Evolutionary conservation across 2,329 filamentous ascomycete species (phyloP), one percentile per base, ranked within the genome.

Genomic region (Orbilia ellipsospora): DNA sequence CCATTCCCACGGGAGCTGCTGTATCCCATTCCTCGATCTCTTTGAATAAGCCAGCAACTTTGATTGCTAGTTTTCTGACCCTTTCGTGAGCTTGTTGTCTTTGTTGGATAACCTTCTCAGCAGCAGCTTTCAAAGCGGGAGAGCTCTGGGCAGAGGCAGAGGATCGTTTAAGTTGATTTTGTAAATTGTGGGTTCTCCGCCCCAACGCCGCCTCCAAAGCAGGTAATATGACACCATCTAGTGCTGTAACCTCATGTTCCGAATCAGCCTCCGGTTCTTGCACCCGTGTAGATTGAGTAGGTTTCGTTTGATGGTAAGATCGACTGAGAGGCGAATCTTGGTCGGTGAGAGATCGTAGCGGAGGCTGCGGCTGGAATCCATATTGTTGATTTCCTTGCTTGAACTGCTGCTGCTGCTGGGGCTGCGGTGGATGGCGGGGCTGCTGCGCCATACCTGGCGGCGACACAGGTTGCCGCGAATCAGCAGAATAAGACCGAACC

Each of bases 11-110:
- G 4, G 93, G 92, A 79, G 93, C 91, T 51, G 90, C 88, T 81
- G 90, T 91, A 82, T 99, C 95, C 83, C 90, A 92, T 77, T 91
- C 88, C 82, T 99, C 94, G 80, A 99, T 93, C 81, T 97, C 93
- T 80, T 90, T 90, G 82, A 96, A 96, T 23, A 94, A 86, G 73
- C 91, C 89, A 1, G 90, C 91, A 31, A 96, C 86, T 81, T 96
- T 96, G 78, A 90, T 90, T 12, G 97, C 92, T 28, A 96, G 85
- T 80, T 90, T 89, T 78, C 91, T 87, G 50, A 98, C 87, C 82
- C 92, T 91, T 73, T 97, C 93, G 80, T 98, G 94, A 0, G 91
- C 90, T 56, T 93, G 88, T 80, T 92, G 89, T 73, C 90, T 88
- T 79, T 89, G 88, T 28, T 87, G 87, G 8, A 89, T 88, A 13